These are phyloP conservation scores for Sporothrix globosa DNA, from an alignment of 2,329 filamentous ascomycete species.

Conservation along the genomic window DNA sequence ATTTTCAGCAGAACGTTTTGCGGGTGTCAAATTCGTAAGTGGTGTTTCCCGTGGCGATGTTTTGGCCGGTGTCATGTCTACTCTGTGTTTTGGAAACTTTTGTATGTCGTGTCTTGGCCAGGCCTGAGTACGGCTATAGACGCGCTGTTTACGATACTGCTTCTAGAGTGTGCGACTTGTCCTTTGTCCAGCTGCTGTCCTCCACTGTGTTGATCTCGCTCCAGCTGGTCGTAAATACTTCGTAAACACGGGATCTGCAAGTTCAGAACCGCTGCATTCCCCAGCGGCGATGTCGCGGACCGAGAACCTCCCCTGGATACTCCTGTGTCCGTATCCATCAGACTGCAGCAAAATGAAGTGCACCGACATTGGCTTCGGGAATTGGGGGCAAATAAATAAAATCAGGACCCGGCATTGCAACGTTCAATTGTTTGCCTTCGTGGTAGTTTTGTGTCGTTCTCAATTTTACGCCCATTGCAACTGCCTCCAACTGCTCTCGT, in stretches of 20 bases:
- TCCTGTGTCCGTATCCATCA: slow-evolving; percentile 12
- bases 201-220: slow-evolving; percentile 23
- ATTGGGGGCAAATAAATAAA: not conserved
- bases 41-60: not conserved
- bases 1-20: not conserved
- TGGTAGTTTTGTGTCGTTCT: slow-evolving; percentile 7
- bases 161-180: not conserved
- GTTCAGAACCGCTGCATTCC: slow-evolving; percentile 16
- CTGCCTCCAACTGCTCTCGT: slow-evolving; percentile 6
- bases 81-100: not conserved
- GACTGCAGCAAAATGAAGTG: not conserved
- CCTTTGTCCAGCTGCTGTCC: slow-evolving; percentile 23
- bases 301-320: slow-evolving; percentile 12
- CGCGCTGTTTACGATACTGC: not conserved
- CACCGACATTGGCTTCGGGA: not conserved
- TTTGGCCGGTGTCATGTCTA: not conserved
- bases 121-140: not conserved
- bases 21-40: not conserved
- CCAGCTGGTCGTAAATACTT: slow-evolving; percentile 33
- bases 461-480: not conserved
- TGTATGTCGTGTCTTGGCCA: slow-evolving; percentile 14
- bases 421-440: not conserved
- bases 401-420: not conserved
- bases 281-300: not conserved
- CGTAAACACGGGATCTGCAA: slow-evolving; percentile 32